phyloP scores from a whole-genome alignment of 148 eudicot species.

The Rhododendron williamsianum region DNA sequence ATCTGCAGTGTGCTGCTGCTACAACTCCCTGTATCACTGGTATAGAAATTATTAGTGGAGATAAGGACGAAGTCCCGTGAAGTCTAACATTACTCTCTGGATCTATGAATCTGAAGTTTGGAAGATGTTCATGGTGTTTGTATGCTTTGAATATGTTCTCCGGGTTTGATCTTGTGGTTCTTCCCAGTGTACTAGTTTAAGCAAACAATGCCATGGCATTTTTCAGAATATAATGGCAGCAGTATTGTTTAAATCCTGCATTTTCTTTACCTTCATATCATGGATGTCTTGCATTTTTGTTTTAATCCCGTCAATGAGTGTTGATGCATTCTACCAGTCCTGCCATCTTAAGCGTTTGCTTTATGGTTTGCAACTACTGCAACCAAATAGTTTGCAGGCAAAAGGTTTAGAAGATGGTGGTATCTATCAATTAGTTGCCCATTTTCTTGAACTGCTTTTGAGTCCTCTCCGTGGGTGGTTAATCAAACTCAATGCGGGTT shows the following conservation, averaged over 20 bases:
- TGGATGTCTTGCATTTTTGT: not conserved
- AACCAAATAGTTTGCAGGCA: not conserved
- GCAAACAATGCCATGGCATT: slow-evolving; percentile 3
- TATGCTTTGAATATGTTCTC: slow-evolving; percentile 16
- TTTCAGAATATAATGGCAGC: slow-evolving; percentile 11
- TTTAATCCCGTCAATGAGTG: not conserved
- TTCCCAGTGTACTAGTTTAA: slow-evolving; percentile 11
- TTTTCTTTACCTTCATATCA: not conserved
- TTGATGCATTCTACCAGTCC: slow-evolving; percentile 8
- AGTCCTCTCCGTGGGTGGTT: not conserved
- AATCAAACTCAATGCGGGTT: not conserved
- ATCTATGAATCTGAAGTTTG: slow-evolving; percentile 19
- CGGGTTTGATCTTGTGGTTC: slow-evolving; percentile 11
- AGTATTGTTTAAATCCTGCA: not conserved
- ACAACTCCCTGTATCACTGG: slow-evolving; percentile 19
- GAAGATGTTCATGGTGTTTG: slow-evolving; percentile 28
- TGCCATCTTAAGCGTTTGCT: not conserved
- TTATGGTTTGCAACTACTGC: not conserved
- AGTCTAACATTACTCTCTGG: not conserved
- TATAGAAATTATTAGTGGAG: slow-evolving; percentile 8
- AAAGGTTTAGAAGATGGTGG: not conserved
- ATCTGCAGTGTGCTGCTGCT: slow-evolving; percentile 45
- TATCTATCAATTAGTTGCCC: not conserved
- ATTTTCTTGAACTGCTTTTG: slow-evolving; percentile 1
- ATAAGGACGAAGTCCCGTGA: slow-evolving; percentile 5